Percentiles rank a stretch among this genome's conserved stretches.
Conservation (phyloP, 495 filamentous ascomycete genomes). For the Parathielavia hyrcaniae region DNA sequence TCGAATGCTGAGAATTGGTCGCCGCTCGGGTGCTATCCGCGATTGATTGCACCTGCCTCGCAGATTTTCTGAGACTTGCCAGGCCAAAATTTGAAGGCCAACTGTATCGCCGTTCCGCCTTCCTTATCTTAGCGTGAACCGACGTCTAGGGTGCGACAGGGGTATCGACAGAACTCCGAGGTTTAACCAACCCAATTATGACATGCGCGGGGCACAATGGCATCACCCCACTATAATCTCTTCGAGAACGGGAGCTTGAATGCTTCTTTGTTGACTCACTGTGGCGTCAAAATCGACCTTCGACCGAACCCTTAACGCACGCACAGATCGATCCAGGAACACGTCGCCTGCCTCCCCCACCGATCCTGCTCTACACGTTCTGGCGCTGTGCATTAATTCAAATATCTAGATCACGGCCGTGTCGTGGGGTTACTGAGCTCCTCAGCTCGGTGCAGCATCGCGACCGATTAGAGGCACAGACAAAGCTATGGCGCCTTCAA, state of each 20-base stretch:
- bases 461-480: not conserved
- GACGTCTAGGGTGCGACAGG: not conserved
- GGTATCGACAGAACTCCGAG: not conserved
- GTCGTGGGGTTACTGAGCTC: not conserved
- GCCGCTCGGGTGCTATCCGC: slow-evolving; percentile 1
- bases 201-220: slow-evolving; percentile 9
- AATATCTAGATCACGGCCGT: too few species aligned
- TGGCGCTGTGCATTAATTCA: too few species aligned
- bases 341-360: not conserved
- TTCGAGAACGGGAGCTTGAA: slow-evolving; percentile 4
- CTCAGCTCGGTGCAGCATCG: not conserved
- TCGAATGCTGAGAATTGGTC: not conserved
- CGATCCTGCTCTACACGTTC: not conserved
- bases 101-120: slow-evolving; percentile 28
- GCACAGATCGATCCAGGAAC: not conserved
- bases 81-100: slow-evolving; percentile 31
- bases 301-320: not conserved
- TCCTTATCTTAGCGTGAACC: slow-evolving; percentile 11
- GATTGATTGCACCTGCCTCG: not conserved
- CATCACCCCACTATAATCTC: slow-evolving; percentile 21
- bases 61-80: slow-evolving; percentile 25
- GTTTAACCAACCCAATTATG: not conserved
- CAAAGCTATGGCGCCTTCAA: slow-evolving; percentile 37
- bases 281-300: not conserved
- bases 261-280: slow-evolving; percentile 18